Conservation (phyloP, 129 eudicot species). For the Flaveria sonorensis region DNA sequence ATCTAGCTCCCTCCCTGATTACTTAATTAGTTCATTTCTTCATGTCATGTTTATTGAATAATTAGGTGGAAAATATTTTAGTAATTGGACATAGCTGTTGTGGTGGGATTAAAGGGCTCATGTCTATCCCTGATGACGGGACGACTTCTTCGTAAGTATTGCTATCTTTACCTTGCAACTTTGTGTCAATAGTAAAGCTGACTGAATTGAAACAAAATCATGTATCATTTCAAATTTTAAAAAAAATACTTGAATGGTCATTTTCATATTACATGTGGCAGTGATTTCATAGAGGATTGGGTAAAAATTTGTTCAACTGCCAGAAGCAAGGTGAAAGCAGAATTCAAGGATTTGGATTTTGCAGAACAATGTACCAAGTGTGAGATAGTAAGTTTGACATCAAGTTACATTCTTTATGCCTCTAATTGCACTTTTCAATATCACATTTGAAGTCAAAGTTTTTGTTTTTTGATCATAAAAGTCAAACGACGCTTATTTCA, state of each 20-base stretch:
- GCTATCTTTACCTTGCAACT: not conserved
- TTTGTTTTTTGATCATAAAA: not conserved
- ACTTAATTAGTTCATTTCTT: not conserved
- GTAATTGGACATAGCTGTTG: conserved; percentile 94
- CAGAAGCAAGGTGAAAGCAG: conserved; percentile 60
- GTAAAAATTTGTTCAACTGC: conserved; percentile 69
- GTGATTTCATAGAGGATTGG: conserved; percentile 84
- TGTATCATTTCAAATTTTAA: not conserved
- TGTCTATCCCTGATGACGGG: conserved; percentile 86
- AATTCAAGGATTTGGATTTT: conserved; percentile 31
- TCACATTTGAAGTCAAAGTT: not conserved
- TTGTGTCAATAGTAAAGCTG: not conserved
- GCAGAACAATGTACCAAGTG: conserved; percentile 53
- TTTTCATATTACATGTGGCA: conserved; percentile 22
- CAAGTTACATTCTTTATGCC: conserved; percentile 1
- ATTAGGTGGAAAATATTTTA: conserved; percentile 78
- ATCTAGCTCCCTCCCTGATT: no score
- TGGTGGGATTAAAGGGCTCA: conserved; percentile 96
- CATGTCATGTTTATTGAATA: not conserved
- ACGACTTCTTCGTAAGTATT: conserved; percentile 55
- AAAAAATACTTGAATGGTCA: not conserved
- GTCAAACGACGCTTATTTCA: not conserved
- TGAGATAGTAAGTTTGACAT: conserved; percentile 58
- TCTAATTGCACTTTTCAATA: not conserved
- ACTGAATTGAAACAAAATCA: not conserved